Conservation (phyloP, 106 monocot species). For the Cymbidium sinense region DNA sequence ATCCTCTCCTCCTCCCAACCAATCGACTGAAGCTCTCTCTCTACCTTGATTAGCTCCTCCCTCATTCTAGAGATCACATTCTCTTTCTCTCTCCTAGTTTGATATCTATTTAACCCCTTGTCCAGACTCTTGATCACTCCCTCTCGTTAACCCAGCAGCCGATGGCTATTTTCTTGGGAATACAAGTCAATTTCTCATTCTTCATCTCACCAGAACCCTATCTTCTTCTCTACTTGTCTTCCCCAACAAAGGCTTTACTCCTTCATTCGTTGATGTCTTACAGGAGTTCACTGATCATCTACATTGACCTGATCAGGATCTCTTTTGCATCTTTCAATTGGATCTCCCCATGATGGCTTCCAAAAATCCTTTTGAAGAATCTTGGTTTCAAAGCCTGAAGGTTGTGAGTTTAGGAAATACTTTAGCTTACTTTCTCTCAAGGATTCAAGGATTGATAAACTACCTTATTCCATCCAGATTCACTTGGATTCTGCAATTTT, state of each 20-base stretch:
- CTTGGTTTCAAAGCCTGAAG: conserved; percentile 47
- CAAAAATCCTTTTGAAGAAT: conserved; percentile 37
- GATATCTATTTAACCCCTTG: too few relatives aligned
- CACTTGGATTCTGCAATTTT: conserved; percentile 86
- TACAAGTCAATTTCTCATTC: not conserved
- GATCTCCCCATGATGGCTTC: conserved; percentile 9
- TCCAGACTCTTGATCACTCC: too few relatives aligned
- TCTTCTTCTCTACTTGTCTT: not conserved
- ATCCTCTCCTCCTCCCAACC: too few relatives aligned
- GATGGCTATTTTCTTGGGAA: too few relatives aligned
- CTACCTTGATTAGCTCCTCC: too few relatives aligned
- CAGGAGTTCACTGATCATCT: not conserved
- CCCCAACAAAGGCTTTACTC: too few relatives aligned
- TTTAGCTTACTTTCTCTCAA: conserved; percentile 59
- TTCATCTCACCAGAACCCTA: not conserved
- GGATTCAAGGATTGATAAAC: conserved; percentile 65
- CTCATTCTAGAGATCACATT: too few relatives aligned
- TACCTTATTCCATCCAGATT: conserved; percentile 85
- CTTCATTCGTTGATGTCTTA: not conserved
- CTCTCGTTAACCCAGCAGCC: too few relatives aligned
- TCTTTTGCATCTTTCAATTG: not conserved
- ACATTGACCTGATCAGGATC: not conserved
- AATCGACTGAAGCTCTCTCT: too few relatives aligned
- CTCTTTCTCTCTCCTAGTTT: too few relatives aligned
- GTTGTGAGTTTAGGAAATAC: conserved; percentile 64